Conservation (phyloP, 148 eudicot species). For the Spergularia bocconei region DNA sequence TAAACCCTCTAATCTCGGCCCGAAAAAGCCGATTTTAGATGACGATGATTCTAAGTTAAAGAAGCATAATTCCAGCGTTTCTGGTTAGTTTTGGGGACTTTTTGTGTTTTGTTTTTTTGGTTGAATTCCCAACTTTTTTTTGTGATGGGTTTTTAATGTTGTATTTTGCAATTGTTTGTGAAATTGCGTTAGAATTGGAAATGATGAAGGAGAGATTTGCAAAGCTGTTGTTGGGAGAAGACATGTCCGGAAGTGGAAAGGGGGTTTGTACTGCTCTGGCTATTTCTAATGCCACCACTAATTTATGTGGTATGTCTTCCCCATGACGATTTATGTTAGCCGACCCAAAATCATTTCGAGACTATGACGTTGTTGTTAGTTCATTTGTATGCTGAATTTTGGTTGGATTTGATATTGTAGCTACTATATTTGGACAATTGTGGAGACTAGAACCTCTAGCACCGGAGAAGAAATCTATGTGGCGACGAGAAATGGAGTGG, state of each 20-base stretch:
- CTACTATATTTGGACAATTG: conserved; percentile 84
- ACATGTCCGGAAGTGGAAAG: conserved; percentile 95
- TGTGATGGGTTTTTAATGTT: neutral
- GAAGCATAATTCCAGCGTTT: conserved; percentile 48
- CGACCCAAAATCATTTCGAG: neutral
- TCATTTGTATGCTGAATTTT: neutral
- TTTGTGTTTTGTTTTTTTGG: neutral
- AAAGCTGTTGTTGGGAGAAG: conserved; percentile 88
- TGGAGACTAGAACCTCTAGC: conserved; percentile 95
- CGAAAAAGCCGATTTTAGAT: conserved; percentile 25
- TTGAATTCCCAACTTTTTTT: neutral
- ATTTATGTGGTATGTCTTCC: conserved; percentile 61
- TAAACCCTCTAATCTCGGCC: conserved; percentile 32
- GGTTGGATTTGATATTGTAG: conserved; percentile 30
- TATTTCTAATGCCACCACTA: conserved; percentile 91
- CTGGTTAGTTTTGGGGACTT: conserved; percentile 45
- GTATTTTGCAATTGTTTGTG: conserved; percentile 10
- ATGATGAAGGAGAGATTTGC: conserved; percentile 96
- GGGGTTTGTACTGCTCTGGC: conserved; percentile 87
- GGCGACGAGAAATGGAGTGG: conserved; percentile 96
- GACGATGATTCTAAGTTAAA: conserved; percentile 41
- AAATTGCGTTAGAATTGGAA: conserved; percentile 52
- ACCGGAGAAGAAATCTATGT: conserved; percentile 70
- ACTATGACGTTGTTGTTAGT: too few relatives aligned
- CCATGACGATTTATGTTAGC: neutral